phyloP scores from a whole-genome alignment of 2,329 filamentous ascomycete genomes.

The Alternaria solani region DNA sequence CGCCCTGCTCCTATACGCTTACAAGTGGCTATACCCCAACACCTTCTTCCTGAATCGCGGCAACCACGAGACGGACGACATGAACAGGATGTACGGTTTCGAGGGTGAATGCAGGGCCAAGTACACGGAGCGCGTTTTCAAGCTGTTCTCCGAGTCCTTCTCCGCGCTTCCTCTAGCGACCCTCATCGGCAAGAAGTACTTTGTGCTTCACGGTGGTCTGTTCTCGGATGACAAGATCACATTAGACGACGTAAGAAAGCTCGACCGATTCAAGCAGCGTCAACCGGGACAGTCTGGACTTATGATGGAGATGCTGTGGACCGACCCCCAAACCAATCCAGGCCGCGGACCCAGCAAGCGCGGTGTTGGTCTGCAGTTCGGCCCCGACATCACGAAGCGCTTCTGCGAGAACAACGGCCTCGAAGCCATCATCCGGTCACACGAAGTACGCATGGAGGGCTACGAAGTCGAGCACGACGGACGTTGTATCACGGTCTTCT shows the following conservation, averaged over 20 bases:
- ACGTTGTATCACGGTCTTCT: slow-evolving; percentile 98
- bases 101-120: slow-evolving; percentile 98
- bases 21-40: slow-evolving; percentile 92
- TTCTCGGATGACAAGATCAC: slow-evolving; percentile 96
- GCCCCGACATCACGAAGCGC: slow-evolving; percentile 91
- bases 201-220: slow-evolving; percentile 91
- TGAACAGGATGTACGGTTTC: slow-evolving; percentile 98
- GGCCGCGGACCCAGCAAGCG: slow-evolving; percentile 95
- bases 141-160: slow-evolving; percentile 97
- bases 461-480: slow-evolving; percentile 98
- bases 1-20: slow-evolving; percentile 88
- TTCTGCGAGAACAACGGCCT: slow-evolving; percentile 97
- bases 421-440: slow-evolving; percentile 93
- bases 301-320: slow-evolving; percentile 99
- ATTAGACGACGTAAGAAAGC: slow-evolving; percentile 90
- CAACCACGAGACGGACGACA: slow-evolving; percentile 98
- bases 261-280: slow-evolving; percentile 87
- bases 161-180: slow-evolving; percentile 92
- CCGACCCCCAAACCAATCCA: slow-evolving; percentile 85
- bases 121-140: slow-evolving; percentile 96
- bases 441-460: slow-evolving; percentile 99
- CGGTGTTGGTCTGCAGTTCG: slow-evolving; percentile 95
- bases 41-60: slow-evolving; percentile 95
- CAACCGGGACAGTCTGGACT: slow-evolving; percentile 92
- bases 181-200: slow-evolving; percentile 86